Conservation (phyloP, 495 filamentous ascomycete species). For the Neurospora pannonica region DNA sequence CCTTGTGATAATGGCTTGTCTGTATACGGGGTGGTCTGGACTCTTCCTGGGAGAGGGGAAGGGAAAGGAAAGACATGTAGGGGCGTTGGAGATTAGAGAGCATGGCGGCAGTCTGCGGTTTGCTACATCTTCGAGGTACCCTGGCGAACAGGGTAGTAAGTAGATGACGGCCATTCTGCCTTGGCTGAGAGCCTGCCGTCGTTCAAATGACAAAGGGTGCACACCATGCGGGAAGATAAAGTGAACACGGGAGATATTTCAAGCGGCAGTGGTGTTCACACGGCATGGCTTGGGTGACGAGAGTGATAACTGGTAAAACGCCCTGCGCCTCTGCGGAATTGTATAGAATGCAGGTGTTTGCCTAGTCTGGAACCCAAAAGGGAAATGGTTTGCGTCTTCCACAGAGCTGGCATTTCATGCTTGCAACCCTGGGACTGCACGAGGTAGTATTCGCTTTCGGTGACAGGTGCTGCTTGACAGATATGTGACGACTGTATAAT, state of each 20-base stretch:
- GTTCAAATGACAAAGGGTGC: neutral
- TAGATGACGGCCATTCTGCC: neutral
- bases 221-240: neutral
- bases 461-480: neutral
- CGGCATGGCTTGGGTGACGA: neutral
- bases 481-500: neutral
- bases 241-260: neutral
- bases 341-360: neutral
- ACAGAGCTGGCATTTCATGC: neutral
- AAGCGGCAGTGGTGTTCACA: neutral
- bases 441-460: neutral
- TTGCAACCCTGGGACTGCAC: neutral
- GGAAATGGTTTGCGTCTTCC: neutral
- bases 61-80: neutral
- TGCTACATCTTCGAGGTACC: neutral
- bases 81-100: neutral
- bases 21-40: neutral
- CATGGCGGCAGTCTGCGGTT: neutral
- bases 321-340: neutral
- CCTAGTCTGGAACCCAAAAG: neutral
- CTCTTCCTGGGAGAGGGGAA: neutral
- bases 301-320: neutral
- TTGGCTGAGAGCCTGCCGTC: neutral
- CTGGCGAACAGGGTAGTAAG: neutral
- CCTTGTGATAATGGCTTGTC: neutral